Conservation (phyloP, 306 rosid genomes). For the Casuarina cunninghamiana region DNA sequence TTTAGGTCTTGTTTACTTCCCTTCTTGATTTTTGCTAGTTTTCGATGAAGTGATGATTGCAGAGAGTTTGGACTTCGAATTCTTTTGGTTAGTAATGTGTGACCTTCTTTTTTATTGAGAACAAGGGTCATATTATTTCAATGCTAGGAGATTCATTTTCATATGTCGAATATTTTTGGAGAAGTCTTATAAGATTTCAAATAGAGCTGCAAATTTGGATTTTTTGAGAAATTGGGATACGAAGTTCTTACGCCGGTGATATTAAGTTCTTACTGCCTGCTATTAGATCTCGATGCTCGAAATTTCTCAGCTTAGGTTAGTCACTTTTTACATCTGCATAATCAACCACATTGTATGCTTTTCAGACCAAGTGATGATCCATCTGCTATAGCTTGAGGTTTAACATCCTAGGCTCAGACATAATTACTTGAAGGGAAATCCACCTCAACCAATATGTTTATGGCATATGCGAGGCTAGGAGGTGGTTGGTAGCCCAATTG, state of each 20-base stretch:
- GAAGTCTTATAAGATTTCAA: neutral
- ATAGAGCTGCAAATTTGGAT: slow-evolving; percentile 4
- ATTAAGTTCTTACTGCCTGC: neutral
- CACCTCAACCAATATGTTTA: neutral
- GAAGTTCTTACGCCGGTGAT: neutral
- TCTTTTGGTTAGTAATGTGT: neutral
- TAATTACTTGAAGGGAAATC: neutral
- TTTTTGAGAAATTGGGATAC: neutral
- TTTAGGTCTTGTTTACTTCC: neutral
- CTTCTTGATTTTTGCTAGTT: neutral
- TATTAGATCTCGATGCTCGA: neutral
- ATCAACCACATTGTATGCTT: neutral
- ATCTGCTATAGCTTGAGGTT: neutral
- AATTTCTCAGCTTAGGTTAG: neutral
- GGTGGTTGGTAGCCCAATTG: neutral
- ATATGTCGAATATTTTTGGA: neutral
- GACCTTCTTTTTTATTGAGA: neutral
- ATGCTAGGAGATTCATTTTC: no score
- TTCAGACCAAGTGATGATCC: neutral
- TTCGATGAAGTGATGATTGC: neutral
- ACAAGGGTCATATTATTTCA: neutral
- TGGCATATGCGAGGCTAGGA: neutral
- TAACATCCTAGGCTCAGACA: neutral
- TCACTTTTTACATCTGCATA: neutral
- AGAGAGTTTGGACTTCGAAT: neutral